Evolutionary conservation across 495 filamentous ascomycete species (phyloP), one percentile per base, ranked within the genome.

Genomic region (Penicilliopsis zonata): DNA sequence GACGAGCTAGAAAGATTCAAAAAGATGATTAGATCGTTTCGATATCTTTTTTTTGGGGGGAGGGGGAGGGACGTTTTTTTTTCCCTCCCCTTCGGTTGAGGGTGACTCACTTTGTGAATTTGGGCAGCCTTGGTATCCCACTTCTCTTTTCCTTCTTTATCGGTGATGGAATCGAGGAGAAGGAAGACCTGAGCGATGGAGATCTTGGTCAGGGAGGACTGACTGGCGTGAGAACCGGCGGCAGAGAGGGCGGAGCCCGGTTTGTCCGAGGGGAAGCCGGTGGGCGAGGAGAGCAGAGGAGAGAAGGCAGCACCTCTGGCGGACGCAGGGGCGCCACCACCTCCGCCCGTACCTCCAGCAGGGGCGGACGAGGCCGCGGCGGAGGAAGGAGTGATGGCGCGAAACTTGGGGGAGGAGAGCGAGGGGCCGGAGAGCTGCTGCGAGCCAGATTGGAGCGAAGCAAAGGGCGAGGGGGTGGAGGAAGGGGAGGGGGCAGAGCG

Each of bases 141-240:
- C 84, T 92, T 94, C 42, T 78, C 70, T 53, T 80, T 79, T 35
- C 74, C 72, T 57, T 88, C 83, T 55, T 84, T 86, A 57, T 95
- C 87, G 48, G 85, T 94, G 50, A 94, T 82, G 16, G 83, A 83
- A 63, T 86, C 88, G 37, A 99, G 71, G 21, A 96, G 72, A 36
- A 99, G 69, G 59, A 87, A 92, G 35, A 96, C 76, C 67, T 99
- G 92, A 35, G 88, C 86, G 44, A 92, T 78, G 36, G 84, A 85
- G 53, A 99, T 88, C 52, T 86, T 93, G 25, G 82, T 61, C 16
- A 72, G 54, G 8, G 68, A 72, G 7, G 68, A 69, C 47, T 69
- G 65, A 38, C 63, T 62, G 16, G 58, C 53, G 47, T 58, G 58
- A 34, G 55, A 50, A 22, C 44, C 40, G 40, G 46, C 36, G 21